Evolutionary conservation across 169 alveolate species (phyloP).

Genomic region (Eimeria zaria): DNA sequence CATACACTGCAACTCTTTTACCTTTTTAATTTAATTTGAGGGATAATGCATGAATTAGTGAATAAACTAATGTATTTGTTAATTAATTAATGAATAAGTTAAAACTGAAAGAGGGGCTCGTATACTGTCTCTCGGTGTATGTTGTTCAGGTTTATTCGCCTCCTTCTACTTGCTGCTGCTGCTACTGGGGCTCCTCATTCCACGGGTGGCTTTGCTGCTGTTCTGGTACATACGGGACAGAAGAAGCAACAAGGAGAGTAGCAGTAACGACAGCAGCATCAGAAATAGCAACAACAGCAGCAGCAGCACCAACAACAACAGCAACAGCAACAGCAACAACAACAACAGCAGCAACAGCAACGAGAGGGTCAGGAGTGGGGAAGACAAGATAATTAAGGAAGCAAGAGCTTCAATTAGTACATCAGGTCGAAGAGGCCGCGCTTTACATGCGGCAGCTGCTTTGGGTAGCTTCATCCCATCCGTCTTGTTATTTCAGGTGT

Average conservation of each 20-base stretch:
- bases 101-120: too few species aligned
- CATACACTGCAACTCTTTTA: background rate
- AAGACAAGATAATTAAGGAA: background rate
- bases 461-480: background rate
- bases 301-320: background rate
- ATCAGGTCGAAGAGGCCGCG: background rate
- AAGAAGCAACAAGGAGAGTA: background rate
- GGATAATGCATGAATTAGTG: background rate
- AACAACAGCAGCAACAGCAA: background rate
- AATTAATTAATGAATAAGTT: too few species aligned
- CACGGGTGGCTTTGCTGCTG: slow-evolving; percentile 36
- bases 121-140: background rate
- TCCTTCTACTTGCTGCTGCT: slow-evolving; percentile 46
- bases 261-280: background rate
- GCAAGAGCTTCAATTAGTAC: background rate
- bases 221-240: slow-evolving; percentile 28
- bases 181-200: slow-evolving; percentile 29
- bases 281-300: background rate
- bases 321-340: background rate
- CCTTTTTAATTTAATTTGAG: background rate
- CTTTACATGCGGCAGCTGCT: background rate
- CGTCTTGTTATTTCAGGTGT: background rate
- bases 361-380: background rate
- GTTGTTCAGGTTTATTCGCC: slow-evolving; percentile 1
- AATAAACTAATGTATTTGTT: too few species aligned